Percentiles rank a stretch among this genome's conserved stretches.
phyloP scores from a whole-genome alignment of 163 green algal species.

The Scenedesmus sp. region DNA sequence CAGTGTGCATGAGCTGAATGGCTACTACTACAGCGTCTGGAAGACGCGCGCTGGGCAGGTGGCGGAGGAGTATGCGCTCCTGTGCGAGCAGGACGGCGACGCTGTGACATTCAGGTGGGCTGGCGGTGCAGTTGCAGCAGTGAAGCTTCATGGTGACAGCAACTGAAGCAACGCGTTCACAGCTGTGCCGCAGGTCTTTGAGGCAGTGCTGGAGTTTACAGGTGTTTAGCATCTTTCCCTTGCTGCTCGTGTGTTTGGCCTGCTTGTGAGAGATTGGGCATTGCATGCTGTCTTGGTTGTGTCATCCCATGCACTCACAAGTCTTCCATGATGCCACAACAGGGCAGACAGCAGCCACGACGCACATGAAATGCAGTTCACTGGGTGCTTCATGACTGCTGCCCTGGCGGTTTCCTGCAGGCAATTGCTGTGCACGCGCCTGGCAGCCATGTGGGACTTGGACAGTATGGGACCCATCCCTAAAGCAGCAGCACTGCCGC shows the following conservation, averaged over 20 bases:
- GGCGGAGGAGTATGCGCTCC: slow-evolving; percentile 11
- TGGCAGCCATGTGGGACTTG: slow-evolving; percentile 19
- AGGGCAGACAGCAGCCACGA: too few relatives aligned
- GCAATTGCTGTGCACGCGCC: not conserved
- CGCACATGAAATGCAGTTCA: too few relatives aligned
- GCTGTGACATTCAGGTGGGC: not conserved
- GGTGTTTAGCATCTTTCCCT: too few relatives aligned
- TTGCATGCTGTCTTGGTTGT: too few relatives aligned
- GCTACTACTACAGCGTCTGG: slow-evolving; percentile 46
- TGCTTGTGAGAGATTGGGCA: too few relatives aligned
- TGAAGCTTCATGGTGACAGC: not conserved
- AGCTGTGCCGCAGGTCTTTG: too few relatives aligned
- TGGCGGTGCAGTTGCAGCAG: too few relatives aligned
- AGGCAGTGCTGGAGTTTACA: too few relatives aligned
- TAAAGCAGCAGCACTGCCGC: not conserved
- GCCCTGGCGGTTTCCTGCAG: not conserved
- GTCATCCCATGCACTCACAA: too few relatives aligned
- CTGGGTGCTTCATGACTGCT: not conserved
- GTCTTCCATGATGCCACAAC: too few relatives aligned
- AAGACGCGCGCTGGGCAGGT: not conserved
- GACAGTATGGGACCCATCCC: not conserved
- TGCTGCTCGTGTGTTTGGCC: too few relatives aligned
- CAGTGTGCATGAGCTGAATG: slow-evolving; percentile 33
- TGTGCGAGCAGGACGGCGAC: not conserved
- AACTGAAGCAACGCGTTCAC: too few relatives aligned